Evolutionary conservation across 352 stramenopile genomes (phyloP).

Genomic region (Discostella stelligera): DNA sequence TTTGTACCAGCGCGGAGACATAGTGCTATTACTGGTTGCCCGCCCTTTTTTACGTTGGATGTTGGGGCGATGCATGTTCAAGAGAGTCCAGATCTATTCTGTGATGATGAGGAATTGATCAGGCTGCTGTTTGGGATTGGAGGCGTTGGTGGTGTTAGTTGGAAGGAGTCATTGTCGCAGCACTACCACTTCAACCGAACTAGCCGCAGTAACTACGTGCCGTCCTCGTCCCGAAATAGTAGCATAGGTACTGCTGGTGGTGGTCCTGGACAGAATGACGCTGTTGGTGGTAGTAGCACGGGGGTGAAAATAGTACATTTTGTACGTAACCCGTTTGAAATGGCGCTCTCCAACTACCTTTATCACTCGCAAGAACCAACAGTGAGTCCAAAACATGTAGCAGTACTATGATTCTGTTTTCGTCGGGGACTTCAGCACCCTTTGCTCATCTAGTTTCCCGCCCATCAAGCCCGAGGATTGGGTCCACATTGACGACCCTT

Average conservation of each 20-base stretch:
- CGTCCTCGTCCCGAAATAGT: neutral
- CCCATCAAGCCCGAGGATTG: slow-evolving; percentile 19
- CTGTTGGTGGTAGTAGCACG: neutral
- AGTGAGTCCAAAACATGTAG: slow-evolving; percentile 1
- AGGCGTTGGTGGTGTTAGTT: neutral
- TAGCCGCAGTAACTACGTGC: neutral
- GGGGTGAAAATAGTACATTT: slow-evolving; percentile 57
- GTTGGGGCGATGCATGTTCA: slow-evolving; percentile 38
- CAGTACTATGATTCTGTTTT: neutral
- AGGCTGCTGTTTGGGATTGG: slow-evolving; percentile 7
- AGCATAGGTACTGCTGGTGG: neutral
- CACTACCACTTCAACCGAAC: neutral
- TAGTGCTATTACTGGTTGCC: slow-evolving; percentile 14
- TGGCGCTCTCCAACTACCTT: slow-evolving; percentile 40
- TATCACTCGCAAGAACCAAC: slow-evolving; percentile 47
- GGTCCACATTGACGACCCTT: slow-evolving; percentile 43
- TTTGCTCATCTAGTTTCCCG: neutral
- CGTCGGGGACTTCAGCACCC: neutral
- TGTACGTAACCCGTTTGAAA: slow-evolving; percentile 48
- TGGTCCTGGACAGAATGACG: neutral
- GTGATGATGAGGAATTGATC: slow-evolving; percentile 21
- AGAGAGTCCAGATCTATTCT: slow-evolving; percentile 48
- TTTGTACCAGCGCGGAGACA: slow-evolving; percentile 26
- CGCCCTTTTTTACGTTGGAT: slow-evolving; percentile 15
- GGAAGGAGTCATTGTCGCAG: neutral